Evolutionary conservation across 2,329 filamentous ascomycete genomes (phyloP).

Genomic region (Ceratocystis albifundus): DNA sequence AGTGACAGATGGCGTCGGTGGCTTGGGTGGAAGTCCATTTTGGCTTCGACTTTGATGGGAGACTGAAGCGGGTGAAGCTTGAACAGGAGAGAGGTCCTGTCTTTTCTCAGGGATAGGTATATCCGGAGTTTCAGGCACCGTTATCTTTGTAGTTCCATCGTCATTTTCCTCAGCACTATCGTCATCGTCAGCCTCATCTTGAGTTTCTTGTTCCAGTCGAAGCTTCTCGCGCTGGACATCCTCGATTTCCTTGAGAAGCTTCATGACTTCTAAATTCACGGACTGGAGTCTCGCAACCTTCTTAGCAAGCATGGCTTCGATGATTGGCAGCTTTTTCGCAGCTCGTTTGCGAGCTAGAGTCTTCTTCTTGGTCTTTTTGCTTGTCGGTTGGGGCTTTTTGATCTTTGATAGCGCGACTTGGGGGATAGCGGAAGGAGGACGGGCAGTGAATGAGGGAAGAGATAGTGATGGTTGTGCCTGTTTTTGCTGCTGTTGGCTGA

Average conservation of each 20-base stretch:
- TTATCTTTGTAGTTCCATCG: not conserved
- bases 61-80: not conserved
- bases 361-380: conserved; percentile 7
- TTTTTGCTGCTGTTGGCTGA: not conserved
- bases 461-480: not conserved
- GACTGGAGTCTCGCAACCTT: conserved; percentile 20
- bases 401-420: conserved; percentile 1
- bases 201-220: conserved; percentile 3
- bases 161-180: not conserved
- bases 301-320: conserved; percentile 30
- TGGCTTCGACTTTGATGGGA: conserved; percentile 1
- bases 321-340: conserved; percentile 28
- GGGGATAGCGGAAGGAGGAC: not conserved
- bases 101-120: not conserved
- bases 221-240: conserved; percentile 14
- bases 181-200: too few species aligned
- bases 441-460: not conserved
- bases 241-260: conserved; percentile 22
- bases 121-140: not conserved
- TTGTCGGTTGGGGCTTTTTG: not conserved
- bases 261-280: conserved; percentile 17
- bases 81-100: not conserved
- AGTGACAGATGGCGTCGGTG: not conserved
- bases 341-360: conserved; percentile 22
- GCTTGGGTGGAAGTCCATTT: not conserved